Conservation (phyloP, 2,329 filamentous ascomycete genomes). For the Aspergillus luchuensis region DNA sequence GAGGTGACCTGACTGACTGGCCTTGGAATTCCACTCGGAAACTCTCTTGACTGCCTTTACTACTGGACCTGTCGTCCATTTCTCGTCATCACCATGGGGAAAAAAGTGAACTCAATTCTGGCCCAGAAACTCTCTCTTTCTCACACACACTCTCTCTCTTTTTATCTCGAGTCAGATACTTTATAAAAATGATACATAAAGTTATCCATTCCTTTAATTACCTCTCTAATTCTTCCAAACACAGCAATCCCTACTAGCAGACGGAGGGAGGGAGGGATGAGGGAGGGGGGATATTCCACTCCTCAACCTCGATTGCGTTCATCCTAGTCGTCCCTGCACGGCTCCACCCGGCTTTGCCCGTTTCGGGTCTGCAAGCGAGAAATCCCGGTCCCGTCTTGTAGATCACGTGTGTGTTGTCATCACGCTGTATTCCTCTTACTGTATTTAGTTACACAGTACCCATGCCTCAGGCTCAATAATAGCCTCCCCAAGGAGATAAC, state of each 20-base stretch:
- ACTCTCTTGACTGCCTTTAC: neutral
- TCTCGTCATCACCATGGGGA: no score
- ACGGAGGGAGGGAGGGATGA: no score
- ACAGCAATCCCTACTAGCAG: no score
- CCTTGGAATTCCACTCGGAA: neutral
- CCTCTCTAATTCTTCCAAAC: neutral
- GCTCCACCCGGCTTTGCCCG: constrained; percentile 16
- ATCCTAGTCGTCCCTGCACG: constrained; percentile 15
- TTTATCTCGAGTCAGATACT: no score
- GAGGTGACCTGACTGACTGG: neutral
- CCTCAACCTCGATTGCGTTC: constrained; percentile 12
- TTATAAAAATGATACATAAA: no score
- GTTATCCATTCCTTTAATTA: no score
- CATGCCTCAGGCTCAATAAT: neutral
- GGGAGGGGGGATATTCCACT: no score
- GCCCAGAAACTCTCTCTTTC: no score
- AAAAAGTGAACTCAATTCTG: no score
- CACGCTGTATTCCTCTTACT: neutral
- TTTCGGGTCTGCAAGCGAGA: constrained; percentile 20
- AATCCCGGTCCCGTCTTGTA: neutral
- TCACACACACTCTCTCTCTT: no score
- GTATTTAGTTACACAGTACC: neutral
- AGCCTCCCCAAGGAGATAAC: no score
- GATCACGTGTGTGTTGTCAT: constrained; percentile 15
- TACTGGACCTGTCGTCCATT: no score